These are phyloP conservation scores for Ceratobasidium sp. DNA, from an alignment of 1,284 basidiomycete species.

Conservation along the genomic window DNA sequence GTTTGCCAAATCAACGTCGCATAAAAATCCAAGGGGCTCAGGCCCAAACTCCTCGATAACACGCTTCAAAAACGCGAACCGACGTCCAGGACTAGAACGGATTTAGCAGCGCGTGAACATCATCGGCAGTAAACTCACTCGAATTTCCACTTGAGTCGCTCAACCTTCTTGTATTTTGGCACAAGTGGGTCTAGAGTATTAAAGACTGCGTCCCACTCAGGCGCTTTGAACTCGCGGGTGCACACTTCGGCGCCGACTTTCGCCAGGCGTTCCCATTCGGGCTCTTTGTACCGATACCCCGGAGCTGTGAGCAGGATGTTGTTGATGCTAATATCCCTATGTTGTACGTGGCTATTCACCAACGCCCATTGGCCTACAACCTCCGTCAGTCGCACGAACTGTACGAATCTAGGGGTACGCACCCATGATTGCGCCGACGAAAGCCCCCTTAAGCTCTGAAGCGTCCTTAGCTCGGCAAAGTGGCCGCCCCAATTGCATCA, in stretches of 20 bases:
- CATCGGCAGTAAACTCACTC: conserved; percentile 3
- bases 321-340: background rate
- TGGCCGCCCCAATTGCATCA: conserved; percentile 1
- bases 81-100: background rate
- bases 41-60: background rate
- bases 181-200: background rate
- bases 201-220: background rate
- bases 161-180: background rate
- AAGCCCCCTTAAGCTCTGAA: background rate
- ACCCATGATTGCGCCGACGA: conserved; percentile 8
- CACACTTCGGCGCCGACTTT: background rate
- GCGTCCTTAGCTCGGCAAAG: background rate
- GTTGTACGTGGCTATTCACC: background rate
- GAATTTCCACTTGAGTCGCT: background rate
- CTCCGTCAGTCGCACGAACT: too few species aligned
- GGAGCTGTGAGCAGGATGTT: conserved; percentile 9
- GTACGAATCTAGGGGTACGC: background rate
- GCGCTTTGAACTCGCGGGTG: background rate
- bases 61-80: background rate
- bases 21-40: background rate
- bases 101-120: background rate
- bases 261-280: background rate
- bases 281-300: background rate
- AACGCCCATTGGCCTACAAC: conserved; percentile 11
- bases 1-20: background rate